Base-by-base conservation (phyloP, 495 filamentous ascomycete species). In the Venustampulla echinocandica region DNA sequence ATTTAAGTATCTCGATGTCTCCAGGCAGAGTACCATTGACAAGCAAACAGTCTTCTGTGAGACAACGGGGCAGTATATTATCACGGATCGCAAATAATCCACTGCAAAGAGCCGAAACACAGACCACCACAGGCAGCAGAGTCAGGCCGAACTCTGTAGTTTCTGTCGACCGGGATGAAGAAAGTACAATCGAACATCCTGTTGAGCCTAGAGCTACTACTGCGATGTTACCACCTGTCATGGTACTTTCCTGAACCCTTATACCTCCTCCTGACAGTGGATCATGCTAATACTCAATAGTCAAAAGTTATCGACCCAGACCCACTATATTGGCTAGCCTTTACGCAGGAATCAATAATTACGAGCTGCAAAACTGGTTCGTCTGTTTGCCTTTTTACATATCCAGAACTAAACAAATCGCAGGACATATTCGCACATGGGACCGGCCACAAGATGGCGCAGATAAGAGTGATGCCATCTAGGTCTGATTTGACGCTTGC, bases 351-450 rank as follows among this genome's bases (percentile, higher is more conserved):
- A 57, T 82, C 81, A 21, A 90, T 98, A 34, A 78, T 96, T 55
- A 94, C 87, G n/a, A 84, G 85, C 46, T 96, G 89, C 58, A 80
- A 82, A 54, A 79, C 79, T 65, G 89, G 88, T 92, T 66, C 63
- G 76, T 64, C 11, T 11, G n/a, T 28, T 33, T 34, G 14, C 5
- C 3, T 45, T 14, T 17, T 48, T 10, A 3, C 28, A 21, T 28
- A 7, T 7, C 7, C 18, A 10, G 25, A 15, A 45, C 47, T 44
- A 46, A 44, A 28, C 47, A 39, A 45, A 44, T 42, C 35, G 27
- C 51, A 90, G 89, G 89, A 14, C 90, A 95, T 64, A 80, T 95
- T 56, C 79, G 85, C 47, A 90, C 86, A 21, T 96, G 87, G 87
- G 76, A 82, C 55, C 77, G 89, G 32, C 90, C 89, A 11, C 73